Evolutionary conservation across 352 stramenopile species (phyloP).

Genomic region (Phytophthora pini): DNA sequence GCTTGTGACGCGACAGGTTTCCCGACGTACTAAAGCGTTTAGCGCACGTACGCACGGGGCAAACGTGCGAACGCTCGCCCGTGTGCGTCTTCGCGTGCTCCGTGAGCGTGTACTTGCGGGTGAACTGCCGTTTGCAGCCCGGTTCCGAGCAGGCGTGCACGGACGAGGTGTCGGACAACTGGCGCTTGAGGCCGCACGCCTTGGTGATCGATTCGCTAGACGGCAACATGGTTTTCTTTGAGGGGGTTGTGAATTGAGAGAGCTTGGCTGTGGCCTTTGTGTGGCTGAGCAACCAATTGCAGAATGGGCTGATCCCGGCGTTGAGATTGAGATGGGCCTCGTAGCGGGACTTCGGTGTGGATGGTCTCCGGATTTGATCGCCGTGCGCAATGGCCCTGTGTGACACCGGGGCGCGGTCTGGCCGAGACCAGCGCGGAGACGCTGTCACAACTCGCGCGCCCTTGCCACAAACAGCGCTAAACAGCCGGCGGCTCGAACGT

Average conservation of each 20-base stretch:
- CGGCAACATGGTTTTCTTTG: constrained; percentile 10
- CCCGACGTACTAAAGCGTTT: constrained; percentile 56
- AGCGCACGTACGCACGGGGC: constrained; percentile 30
- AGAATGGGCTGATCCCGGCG: constrained; percentile 32
- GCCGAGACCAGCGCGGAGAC: constrained; percentile 9
- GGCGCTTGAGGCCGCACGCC: constrained; percentile 25
- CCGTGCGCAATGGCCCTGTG: constrained; percentile 18
- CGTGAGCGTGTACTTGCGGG: constrained; percentile 65
- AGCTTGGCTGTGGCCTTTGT: not conserved
- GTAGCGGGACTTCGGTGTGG: constrained; percentile 19
- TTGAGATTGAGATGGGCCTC: constrained; percentile 13
- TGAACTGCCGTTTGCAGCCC: constrained; percentile 50
- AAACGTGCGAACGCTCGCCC: constrained; percentile 46
- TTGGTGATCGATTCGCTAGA: constrained; percentile 23
- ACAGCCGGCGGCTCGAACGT: constrained; percentile 18
- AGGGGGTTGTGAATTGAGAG: not conserved
- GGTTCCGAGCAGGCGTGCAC: constrained; percentile 28
- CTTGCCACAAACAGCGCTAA: constrained; percentile 19
- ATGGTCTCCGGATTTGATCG: constrained; percentile 25
- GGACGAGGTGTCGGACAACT: constrained; percentile 15
- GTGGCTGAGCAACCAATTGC: constrained; percentile 28
- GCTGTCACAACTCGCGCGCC: constrained; percentile 21
- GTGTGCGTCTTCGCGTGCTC: constrained; percentile 75
- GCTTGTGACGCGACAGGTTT: constrained; percentile 51
- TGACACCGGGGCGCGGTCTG: constrained; percentile 23